Conservation (phyloP, 192 early-diverging fungal genomes). For the Mortierella claussenii region DNA sequence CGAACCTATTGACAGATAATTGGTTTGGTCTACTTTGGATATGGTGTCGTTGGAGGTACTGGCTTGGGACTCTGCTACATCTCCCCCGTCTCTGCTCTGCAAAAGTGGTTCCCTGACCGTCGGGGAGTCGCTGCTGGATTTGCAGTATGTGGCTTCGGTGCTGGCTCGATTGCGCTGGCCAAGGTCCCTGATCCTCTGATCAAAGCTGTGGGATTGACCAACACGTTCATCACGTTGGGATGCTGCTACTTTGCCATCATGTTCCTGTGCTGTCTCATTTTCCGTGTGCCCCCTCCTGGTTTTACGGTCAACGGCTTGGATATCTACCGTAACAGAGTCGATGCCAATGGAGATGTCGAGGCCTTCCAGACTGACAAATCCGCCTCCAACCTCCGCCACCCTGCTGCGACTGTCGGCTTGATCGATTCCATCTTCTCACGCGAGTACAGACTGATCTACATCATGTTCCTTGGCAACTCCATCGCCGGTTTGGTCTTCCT, state of each 20-base stretch:
- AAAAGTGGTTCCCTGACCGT: constrained; percentile 82
- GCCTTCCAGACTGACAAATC: constrained; percentile 55
- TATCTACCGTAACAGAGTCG: constrained; percentile 50
- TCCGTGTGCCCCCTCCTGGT: constrained; percentile 69
- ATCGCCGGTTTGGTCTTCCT: constrained; percentile 72
- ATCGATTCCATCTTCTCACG: constrained; percentile 63
- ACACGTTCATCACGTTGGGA: constrained; percentile 73
- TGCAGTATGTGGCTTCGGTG: constrained; percentile 83
- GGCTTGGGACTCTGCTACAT: constrained; percentile 82
- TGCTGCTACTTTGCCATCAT: constrained; percentile 70
- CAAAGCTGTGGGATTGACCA: constrained; percentile 63
- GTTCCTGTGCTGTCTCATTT: constrained; percentile 67
- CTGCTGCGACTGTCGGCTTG: constrained; percentile 62
- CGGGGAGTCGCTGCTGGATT: constrained; percentile 81
- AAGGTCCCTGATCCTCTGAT: constrained; percentile 69
- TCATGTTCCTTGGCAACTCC: constrained; percentile 72
- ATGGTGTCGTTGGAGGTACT: constrained; percentile 76
- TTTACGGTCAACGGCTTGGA: constrained; percentile 67
- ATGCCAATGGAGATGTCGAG: constrained; percentile 59
- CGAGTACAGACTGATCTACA: constrained; percentile 71
- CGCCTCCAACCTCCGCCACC: constrained; percentile 22
- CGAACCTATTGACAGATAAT: constrained; percentile 20
- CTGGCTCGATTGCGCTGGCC: constrained; percentile 75
- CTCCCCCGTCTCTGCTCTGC: constrained; percentile 77
- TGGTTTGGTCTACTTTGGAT: constrained; percentile 74